Percentiles rank a stretch among this genome's conserved stretches.
Evolutionary conservation across 2,329 filamentous ascomycete genomes (phyloP).

Genomic region (Venturia pyrina): DNA sequence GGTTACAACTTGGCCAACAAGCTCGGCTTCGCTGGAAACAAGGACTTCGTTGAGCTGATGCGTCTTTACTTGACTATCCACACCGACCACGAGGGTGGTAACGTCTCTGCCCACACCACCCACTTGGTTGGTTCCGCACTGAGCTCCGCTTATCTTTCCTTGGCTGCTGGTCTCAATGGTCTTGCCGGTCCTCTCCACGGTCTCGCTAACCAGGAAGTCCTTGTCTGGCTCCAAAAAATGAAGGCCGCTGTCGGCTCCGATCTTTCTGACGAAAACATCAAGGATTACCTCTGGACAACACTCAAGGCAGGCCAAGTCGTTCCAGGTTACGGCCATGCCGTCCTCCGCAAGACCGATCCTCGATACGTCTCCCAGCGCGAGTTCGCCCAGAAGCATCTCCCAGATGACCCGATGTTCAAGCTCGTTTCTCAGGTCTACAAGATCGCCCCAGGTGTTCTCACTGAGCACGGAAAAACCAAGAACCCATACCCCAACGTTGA

Average conservation of each 20-base stretch:
- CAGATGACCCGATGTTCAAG: slow-evolving; percentile 99
- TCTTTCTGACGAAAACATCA: slow-evolving; percentile 92
- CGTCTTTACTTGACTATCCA: slow-evolving; percentile 99
- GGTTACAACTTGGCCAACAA: slow-evolving; percentile 99
- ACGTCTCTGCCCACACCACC: slow-evolving; percentile 96
- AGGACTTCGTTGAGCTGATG: slow-evolving; percentile 96
- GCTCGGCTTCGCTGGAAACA: slow-evolving; percentile 91
- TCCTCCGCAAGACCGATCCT: slow-evolving; percentile 98
- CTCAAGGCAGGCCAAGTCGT: slow-evolving; percentile 94
- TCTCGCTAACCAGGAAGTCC: slow-evolving; percentile 98
- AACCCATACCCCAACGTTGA: slow-evolving; percentile 99
- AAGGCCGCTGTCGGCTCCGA: slow-evolving; percentile 91
- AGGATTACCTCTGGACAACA: slow-evolving; percentile 96
- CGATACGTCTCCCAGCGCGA: slow-evolving; percentile 97
- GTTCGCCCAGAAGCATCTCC: slow-evolving; percentile 88
- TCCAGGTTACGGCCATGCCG: slow-evolving; percentile 95
- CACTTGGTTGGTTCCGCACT: slow-evolving; percentile 95
- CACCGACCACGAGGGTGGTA: slow-evolving; percentile 99
- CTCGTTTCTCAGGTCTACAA: slow-evolving; percentile 99
- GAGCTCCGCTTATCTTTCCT: slow-evolving; percentile 93
- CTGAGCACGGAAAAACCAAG: slow-evolving; percentile 99
- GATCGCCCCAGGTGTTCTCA: slow-evolving; percentile 94
- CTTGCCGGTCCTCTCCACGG: slow-evolving; percentile 97
- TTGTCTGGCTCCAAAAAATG: slow-evolving; percentile 99
- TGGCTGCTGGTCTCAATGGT: slow-evolving; percentile 94